Evolutionary conservation across 768 basidiomycete genomes (phyloP).

Genomic region (Boletus rex-veris): DNA sequence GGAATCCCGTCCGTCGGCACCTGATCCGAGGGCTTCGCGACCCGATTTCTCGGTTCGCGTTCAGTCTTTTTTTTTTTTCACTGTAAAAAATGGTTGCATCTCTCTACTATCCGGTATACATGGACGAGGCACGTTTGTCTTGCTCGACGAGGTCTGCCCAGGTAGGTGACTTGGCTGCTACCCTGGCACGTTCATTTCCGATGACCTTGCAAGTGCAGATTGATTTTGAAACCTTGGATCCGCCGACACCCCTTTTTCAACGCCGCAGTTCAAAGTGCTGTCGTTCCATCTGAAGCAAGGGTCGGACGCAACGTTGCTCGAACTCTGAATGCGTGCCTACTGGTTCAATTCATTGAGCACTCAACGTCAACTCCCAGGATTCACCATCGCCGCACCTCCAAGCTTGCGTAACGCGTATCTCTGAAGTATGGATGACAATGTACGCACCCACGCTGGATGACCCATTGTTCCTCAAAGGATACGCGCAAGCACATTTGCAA

Average conservation of each 20-base stretch:
- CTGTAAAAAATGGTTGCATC: too few relatives aligned
- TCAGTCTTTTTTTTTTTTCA: too few relatives aligned
- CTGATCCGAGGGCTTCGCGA: constrained; percentile 21
- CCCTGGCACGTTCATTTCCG: background rate
- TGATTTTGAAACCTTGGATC: too few relatives aligned
- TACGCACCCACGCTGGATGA: background rate
- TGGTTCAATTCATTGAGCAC: background rate
- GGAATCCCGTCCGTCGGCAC: constrained; percentile 3
- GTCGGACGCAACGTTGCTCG: too few relatives aligned
- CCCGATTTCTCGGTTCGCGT: constrained; percentile 5
- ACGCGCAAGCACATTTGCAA: background rate
- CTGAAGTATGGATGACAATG: background rate
- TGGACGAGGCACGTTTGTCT: background rate
- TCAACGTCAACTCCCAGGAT: background rate
- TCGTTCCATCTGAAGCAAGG: too few relatives aligned
- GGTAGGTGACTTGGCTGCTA: too few relatives aligned
- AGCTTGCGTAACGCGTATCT: too few relatives aligned
- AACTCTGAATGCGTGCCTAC: too few relatives aligned
- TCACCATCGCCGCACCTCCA: background rate
- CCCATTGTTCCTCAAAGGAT: constrained; percentile 12
- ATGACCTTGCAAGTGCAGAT: too few relatives aligned
- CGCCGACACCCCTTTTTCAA: too few relatives aligned
- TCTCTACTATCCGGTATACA: background rate
- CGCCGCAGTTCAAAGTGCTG: too few relatives aligned
- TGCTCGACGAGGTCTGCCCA: background rate